Percentiles rank a stretch among this genome's conserved stretches.
These are phyloP conservation scores for Mycena pura DNA, from an alignment of 768 basidiomycete species.

Conservation along the genomic window DNA sequence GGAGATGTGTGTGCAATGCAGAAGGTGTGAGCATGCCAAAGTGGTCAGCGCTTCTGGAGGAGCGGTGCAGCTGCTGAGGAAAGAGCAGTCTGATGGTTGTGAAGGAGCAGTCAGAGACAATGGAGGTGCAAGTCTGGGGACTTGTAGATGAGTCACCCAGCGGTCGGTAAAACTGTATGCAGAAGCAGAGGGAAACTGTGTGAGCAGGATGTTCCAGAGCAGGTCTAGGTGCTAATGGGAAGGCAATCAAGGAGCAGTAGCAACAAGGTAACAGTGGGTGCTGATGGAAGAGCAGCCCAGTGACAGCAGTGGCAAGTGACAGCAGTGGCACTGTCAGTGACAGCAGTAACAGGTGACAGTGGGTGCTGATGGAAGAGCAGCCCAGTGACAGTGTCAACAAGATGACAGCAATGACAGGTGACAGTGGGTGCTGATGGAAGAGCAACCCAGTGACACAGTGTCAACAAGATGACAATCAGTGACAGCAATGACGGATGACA, in stretches of 20 bases:
- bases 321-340: not conserved
- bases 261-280: not conserved
- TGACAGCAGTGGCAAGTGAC: not conserved
- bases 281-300: not conserved
- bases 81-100: not conserved
- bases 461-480: too few species aligned
- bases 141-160: not conserved
- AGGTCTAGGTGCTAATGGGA: not conserved
- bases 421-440: too few species aligned
- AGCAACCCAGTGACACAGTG: too few species aligned
- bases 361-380: not conserved
- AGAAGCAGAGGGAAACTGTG: not conserved
- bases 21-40: not conserved
- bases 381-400: too few species aligned
- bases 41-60: slow-evolving; percentile 1
- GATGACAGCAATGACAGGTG: too few species aligned
- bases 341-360: not conserved
- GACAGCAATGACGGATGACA: too few species aligned
- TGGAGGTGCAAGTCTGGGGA: not conserved
- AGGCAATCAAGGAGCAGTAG: not conserved
- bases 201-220: not conserved
- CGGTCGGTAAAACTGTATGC: not conserved
- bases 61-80: slow-evolving; percentile 1
- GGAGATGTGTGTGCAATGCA: not conserved
- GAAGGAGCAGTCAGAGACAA: not conserved